Evolutionary conservation across 140 eudicot genomes (phyloP).

Genomic region (Eryngium alpinum): DNA sequence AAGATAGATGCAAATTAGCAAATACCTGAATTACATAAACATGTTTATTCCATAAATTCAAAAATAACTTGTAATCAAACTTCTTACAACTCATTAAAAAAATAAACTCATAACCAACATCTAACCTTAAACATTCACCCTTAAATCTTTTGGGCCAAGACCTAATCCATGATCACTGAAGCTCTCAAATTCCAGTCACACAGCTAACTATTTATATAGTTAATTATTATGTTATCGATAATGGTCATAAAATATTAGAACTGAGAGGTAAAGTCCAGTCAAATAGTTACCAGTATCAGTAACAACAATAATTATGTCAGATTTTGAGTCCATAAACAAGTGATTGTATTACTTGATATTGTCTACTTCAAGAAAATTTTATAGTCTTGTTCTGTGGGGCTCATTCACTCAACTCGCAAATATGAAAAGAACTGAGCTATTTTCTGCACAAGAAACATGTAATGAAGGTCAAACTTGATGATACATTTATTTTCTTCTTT

Average conservation of each 20-base stretch:
- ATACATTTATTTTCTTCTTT: not conserved
- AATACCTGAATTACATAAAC: too few relatives aligned
- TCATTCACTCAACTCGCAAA: conserved; percentile 44
- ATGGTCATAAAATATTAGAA: not conserved
- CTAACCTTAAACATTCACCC: conserved; percentile 51
- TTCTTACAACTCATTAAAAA: too few relatives aligned
- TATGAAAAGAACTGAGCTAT: conserved; percentile 41
- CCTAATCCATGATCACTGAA: conserved; percentile 51
- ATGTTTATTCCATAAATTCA: too few relatives aligned
- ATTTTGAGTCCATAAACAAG: conserved; percentile 26
- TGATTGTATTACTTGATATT: conserved; percentile 29
- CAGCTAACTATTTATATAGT: too few relatives aligned
- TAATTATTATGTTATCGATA: not conserved
- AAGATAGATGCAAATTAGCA: too few relatives aligned
- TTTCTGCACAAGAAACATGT: conserved; percentile 30
- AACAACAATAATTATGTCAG: conserved; percentile 49
- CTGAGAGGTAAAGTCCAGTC: not conserved
- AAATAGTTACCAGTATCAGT: conserved; percentile 48
- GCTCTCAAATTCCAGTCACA: conserved; percentile 80
- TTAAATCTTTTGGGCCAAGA: conserved; percentile 43
- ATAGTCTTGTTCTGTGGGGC: conserved; percentile 52
- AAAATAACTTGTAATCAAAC: too few relatives aligned
- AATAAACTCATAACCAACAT: too few relatives aligned
- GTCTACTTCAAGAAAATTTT: conserved; percentile 47
- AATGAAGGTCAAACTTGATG: not conserved